phyloP scores from a whole-genome alignment of 768 basidiomycete species.

The Xanthoconium purpureum region DNA sequence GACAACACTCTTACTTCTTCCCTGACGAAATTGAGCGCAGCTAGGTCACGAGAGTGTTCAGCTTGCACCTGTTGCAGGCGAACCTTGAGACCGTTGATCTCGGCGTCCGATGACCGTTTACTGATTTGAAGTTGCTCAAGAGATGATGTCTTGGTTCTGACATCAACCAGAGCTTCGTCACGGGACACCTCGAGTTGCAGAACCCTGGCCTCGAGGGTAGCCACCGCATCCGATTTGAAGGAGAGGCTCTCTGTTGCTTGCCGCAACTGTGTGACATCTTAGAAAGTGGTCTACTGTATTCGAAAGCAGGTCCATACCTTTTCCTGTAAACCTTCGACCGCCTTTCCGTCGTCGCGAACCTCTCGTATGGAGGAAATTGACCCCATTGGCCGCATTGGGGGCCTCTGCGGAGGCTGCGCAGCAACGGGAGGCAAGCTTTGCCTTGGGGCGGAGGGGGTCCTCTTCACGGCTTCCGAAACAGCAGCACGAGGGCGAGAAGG shows the following conservation, averaged over 20 bases:
- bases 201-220: constrained; percentile 53
- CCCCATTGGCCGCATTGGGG: constrained; percentile 44
- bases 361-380: constrained; percentile 79
- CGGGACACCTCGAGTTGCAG: constrained; percentile 49
- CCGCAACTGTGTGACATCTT: constrained; percentile 45
- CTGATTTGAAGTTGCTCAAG: constrained; percentile 48
- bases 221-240: constrained; percentile 48
- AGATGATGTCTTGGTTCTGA: constrained; percentile 42
- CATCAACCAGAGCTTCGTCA: constrained; percentile 43
- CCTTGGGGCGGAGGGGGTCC: constrained; percentile 41
- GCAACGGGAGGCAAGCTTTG: constrained; percentile 35
- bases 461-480: constrained; percentile 63
- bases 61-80: constrained; percentile 38
- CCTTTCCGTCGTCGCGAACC: constrained; percentile 59
- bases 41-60: constrained; percentile 24
- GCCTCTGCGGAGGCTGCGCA: constrained; percentile 33
- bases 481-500: constrained; percentile 58
- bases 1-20: constrained; percentile 45
- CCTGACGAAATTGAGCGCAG: constrained; percentile 40
- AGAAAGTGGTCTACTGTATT: not conserved
- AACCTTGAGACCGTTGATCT: constrained; percentile 43
- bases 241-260: constrained; percentile 53
- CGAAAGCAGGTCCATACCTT: constrained; percentile 42
- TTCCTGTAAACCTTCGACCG: constrained; percentile 52
- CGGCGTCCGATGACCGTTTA: constrained; percentile 47